Conservation (phyloP, 805 yeast genomes). For the Kuraishia molischiana region DNA sequence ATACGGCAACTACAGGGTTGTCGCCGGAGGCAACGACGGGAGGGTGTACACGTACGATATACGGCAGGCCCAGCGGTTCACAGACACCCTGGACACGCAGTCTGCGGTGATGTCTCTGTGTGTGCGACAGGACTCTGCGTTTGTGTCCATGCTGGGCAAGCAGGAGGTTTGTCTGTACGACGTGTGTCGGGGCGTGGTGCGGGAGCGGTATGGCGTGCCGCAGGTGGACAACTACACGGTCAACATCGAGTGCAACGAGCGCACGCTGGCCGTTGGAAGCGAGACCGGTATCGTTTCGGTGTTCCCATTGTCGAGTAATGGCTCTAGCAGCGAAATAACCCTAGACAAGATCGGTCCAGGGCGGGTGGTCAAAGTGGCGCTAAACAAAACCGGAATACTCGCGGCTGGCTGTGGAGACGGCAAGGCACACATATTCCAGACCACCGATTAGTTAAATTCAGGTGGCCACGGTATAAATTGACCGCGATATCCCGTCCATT, state of each 20-base stretch:
- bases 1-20: background rate
- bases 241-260: background rate
- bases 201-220: background rate
- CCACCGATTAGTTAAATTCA: no score
- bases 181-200: background rate
- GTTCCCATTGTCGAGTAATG: no score
- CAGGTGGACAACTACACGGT: background rate
- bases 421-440: background rate
- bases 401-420: background rate
- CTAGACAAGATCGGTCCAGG: background rate
- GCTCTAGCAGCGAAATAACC: background rate
- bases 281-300: background rate
- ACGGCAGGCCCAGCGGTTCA: background rate
- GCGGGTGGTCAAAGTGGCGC: background rate
- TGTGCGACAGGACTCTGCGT: background rate
- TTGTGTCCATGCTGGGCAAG: background rate
- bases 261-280: background rate
- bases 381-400: no score
- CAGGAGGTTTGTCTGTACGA: background rate
- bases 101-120: background rate
- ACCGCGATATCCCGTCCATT: no score
- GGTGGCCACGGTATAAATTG: no score
- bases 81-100: background rate
- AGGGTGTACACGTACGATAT: conserved; percentile 1
- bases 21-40: conserved; percentile 1